phyloP scores from a whole-genome alignment of 2,329 filamentous ascomycete genomes.

The Aureobasidium sp. region DNA sequence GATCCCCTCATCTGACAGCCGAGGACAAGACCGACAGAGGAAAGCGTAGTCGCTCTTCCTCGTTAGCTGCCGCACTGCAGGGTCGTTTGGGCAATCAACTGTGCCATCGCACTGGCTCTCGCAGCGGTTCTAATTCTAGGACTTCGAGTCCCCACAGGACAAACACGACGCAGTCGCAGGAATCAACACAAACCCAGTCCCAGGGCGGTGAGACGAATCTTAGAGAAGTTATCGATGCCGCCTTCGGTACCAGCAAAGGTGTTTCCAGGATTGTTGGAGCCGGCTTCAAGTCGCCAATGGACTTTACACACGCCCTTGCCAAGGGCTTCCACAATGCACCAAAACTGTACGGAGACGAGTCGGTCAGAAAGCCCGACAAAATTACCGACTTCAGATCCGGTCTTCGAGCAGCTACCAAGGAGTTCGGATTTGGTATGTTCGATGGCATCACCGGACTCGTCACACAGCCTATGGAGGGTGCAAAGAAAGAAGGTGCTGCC shows the following conservation, averaged over 20 bases:
- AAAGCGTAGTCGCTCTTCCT: slow-evolving; percentile 7
- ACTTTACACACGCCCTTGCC: slow-evolving; percentile 52
- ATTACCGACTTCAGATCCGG: slow-evolving; percentile 60
- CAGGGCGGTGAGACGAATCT: not conserved
- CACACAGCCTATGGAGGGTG: slow-evolving; percentile 60
- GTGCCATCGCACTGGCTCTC: not conserved
- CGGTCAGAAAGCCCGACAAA: slow-evolving; percentile 53
- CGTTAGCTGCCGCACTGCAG: slow-evolving; percentile 12
- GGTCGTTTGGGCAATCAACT: slow-evolving; percentile 8
- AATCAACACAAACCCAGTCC: not conserved
- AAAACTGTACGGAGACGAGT: slow-evolving; percentile 60
- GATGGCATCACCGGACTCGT: slow-evolving; percentile 69
- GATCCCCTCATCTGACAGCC: slow-evolving; percentile 5
- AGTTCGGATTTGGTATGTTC: slow-evolving; percentile 64
- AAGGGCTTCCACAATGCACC: slow-evolving; percentile 66
- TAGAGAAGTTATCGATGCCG: slow-evolving; percentile 16
- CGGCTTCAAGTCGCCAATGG: slow-evolving; percentile 44
- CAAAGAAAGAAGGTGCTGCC: slow-evolving; percentile 49
- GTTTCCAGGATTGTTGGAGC: slow-evolving; percentile 29
- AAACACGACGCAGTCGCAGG: not conserved
- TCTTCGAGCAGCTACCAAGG: slow-evolving; percentile 33
- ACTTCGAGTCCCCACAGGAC: not conserved
- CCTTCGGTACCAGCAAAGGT: slow-evolving; percentile 26
- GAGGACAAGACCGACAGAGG: not conserved
- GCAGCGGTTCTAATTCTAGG: not conserved